Evolutionary conservation across 768 basidiomycete genomes (phyloP), one percentile per base, ranked within the genome.

Genomic region (Paxillus ammoniavirescens): DNA sequence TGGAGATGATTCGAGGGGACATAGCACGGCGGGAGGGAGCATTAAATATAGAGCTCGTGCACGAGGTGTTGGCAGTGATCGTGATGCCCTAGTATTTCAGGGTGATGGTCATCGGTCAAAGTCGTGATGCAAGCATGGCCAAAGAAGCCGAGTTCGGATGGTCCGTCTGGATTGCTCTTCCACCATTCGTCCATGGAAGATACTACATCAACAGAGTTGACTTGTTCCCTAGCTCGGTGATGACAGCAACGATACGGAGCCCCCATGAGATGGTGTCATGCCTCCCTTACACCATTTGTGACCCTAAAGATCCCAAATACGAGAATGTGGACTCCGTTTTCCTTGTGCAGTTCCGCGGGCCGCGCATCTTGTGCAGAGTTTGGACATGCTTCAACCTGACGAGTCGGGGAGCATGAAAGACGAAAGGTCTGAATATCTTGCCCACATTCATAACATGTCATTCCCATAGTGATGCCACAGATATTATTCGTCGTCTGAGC

Each of bases 401-500:
- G 68, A 52, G 5, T 71, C 71, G 9, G 61, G 62, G 8, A 71
- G 28, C 71, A 71, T 61, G 56, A 69, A 44, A 72, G 54, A 41
- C 61, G 55, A 31, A 62, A 65, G 2, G 52, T 46, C 23, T 56
- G 46, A 33, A 43, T 43, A 10, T 23, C 31, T 13, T 38, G 40
- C 41, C 55, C 57, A 52, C 50, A 56, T 17, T 62, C 58, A 36
- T 65, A 56, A 44, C 31, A 42, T 35, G n/a, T 52, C 9, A 47
- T 35, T 12, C 43, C 31, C 21, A 53, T 53, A 2, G 67, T 68
- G 17, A 60, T 53, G 4, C 61, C 61, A 12, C 44, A 48, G 4
- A 58, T 58, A 21, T 61, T 55, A 23, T 59, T 60, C 23, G 51
- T 58, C 26, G 55, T 57, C 21, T 21, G 0, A 2, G 63, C 66